phyloP scores from a whole-genome alignment of 768 basidiomycete genomes.

The Psilocybe cyanescens region DNA sequence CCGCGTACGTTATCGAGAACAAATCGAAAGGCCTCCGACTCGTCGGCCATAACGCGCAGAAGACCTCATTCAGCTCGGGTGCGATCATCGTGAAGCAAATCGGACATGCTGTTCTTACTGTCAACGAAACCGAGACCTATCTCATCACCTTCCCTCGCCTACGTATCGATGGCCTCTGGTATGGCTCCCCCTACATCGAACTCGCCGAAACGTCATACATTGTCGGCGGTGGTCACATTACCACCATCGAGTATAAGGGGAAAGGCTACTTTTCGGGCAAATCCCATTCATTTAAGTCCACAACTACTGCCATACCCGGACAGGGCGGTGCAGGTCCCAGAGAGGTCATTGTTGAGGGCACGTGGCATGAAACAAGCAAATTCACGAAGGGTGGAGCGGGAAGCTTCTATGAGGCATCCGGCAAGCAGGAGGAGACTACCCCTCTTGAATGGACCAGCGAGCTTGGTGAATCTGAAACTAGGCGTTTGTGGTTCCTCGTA shows the following conservation, averaged over 20 bases:
- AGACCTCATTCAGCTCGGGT: conserved; percentile 87
- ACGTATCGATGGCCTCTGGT: conserved; percentile 93
- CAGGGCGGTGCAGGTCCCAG: conserved; percentile 34
- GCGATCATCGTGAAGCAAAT: conserved; percentile 92
- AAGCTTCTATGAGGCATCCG: conserved; percentile 78
- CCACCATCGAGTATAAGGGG: conserved; percentile 91
- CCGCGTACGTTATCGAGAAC: conserved; percentile 89
- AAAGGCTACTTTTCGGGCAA: conserved; percentile 96
- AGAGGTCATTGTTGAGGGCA: conserved; percentile 72
- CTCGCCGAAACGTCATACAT: conserved; percentile 85
- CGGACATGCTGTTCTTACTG: conserved; percentile 86
- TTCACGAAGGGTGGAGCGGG: conserved; percentile 46
- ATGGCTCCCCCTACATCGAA: conserved; percentile 91
- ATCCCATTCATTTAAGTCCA: conserved; percentile 91
- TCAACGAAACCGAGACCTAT: conserved; percentile 59
- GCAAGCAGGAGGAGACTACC: conserved; percentile 75
- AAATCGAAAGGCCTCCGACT: conserved; percentile 72
- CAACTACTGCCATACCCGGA: conserved; percentile 55
- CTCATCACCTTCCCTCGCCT: conserved; percentile 92
- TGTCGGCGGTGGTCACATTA: conserved; percentile 43
- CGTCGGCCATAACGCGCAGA: conserved; percentile 91
- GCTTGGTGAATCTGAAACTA: conserved; percentile 85
- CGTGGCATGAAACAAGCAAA: conserved; percentile 76
- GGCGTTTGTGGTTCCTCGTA: conserved; percentile 83
- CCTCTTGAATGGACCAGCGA: conserved; percentile 56